Evolutionary conservation across 1,139 yeast genomes (phyloP).

Genomic region (Scheffersomyces titani): DNA sequence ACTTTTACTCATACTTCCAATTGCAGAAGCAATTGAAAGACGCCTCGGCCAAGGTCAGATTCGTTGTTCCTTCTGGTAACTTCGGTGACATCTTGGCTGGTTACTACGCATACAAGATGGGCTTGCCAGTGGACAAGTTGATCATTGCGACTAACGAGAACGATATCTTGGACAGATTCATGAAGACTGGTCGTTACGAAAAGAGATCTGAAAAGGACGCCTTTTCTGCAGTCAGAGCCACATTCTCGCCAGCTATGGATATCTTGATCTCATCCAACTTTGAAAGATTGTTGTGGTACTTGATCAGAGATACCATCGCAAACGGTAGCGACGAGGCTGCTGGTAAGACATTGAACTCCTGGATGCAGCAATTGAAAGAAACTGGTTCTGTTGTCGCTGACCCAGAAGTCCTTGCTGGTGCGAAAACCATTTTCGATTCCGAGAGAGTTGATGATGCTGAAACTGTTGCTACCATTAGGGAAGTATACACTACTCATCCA

Average conservation of each 20-base stretch:
- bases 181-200: slow-evolving; percentile 81
- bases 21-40: slow-evolving; percentile 44
- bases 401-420: slow-evolving; percentile 60
- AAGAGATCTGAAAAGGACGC: slow-evolving; percentile 54
- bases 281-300: slow-evolving; percentile 94
- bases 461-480: slow-evolving; percentile 75
- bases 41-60: slow-evolving; percentile 58
- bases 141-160: slow-evolving; percentile 95
- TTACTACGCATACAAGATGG: slow-evolving; percentile 92
- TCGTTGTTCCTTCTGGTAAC: slow-evolving; percentile 96
- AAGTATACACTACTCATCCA: slow-evolving; percentile 56
- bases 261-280: slow-evolving; percentile 92
- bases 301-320: slow-evolving; percentile 69
- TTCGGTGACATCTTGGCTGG: slow-evolving; percentile 98
- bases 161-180: slow-evolving; percentile 90
- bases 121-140: slow-evolving; percentile 82
- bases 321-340: slow-evolving; percentile 65
- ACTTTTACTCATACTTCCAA: slow-evolving; percentile 88
- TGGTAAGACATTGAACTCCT: slow-evolving; percentile 65
- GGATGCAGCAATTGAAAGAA: slow-evolving; percentile 80
- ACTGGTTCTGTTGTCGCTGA: slow-evolving; percentile 78
- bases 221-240: slow-evolving; percentile 69
- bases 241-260: slow-evolving; percentile 98
- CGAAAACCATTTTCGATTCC: slow-evolving; percentile 70
- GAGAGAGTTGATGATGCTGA: slow-evolving; percentile 78